These are phyloP conservation scores for Scutellaria baicalensis DNA, from an alignment of 257 asterid genomes.

Conservation along the genomic window DNA sequence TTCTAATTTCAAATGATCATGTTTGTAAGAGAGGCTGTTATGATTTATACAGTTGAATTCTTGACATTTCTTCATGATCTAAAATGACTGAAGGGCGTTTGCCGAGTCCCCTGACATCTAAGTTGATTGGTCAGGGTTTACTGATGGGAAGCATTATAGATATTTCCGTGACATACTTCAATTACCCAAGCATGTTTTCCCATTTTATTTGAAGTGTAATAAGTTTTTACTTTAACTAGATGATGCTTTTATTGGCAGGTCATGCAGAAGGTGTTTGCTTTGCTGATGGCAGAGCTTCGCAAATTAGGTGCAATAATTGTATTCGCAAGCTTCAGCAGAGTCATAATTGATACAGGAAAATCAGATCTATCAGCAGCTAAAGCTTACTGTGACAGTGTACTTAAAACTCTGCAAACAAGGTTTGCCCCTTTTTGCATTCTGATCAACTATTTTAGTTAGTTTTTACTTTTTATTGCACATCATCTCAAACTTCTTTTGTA, in stretches of 20 bases:
- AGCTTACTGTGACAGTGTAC: slow-evolving; percentile 89
- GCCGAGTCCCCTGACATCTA: neutral
- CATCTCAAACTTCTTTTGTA: slow-evolving; percentile 18
- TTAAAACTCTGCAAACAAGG: slow-evolving; percentile 80
- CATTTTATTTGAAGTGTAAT: neutral
- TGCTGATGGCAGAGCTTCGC: slow-evolving; percentile 91
- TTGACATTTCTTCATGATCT: neutral
- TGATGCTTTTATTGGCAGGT: slow-evolving; percentile 43
- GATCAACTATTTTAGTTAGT: neutral
- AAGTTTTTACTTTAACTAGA: neutral
- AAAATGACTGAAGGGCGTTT: neutral
- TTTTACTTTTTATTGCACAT: neutral
- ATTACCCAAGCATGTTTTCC: neutral
- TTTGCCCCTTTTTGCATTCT: slow-evolving; percentile 20
- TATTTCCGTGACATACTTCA: neutral
- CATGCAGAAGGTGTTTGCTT: slow-evolving; percentile 90
- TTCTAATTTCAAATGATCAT: neutral
- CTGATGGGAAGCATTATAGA: neutral
- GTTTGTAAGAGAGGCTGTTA: neutral
- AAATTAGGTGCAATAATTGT: slow-evolving; percentile 82
- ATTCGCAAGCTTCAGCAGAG: slow-evolving; percentile 80
- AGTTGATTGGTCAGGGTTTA: neutral
- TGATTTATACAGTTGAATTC: neutral
- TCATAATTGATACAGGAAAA: slow-evolving; percentile 86
- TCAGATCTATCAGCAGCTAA: slow-evolving; percentile 79